Evolutionary conservation across 1,139 yeast species (phyloP), one percentile per base, ranked within the genome.

Genomic region (Candida pseudoviswanathii): DNA sequence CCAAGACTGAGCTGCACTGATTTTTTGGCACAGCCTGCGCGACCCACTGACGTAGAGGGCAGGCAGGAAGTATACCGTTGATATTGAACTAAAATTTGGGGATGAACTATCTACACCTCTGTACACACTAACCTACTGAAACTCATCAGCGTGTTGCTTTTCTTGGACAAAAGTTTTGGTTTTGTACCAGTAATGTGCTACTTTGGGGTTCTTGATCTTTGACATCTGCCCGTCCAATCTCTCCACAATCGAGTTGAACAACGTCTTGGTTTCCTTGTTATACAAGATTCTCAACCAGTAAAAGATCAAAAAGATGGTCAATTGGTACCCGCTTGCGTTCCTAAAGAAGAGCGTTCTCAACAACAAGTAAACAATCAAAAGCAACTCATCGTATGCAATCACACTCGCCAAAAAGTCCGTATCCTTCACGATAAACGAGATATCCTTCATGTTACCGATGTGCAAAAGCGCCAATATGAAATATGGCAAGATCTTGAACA

Each of bases 221-320:
- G 68, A 47, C 40, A 80, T 60, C 47, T 66, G 63, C 24, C 75
- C 72, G 58, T 81, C 85, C 42, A 79, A 59, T 55, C 72, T 71
- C 21, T 66, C 68, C 38, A 80, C 60, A 47, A 80, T 54, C 7
- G 73, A 70, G 31, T 58, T 57, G 54, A 82, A 68, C 58, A 81
- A 71, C 49, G 66, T 69, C 45, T 74, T 71, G 2, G 85, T 79
- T 53, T 78, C 77, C 53, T 73, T 75, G 59, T 77, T 78, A 63
- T 77, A 80, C 55, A 82, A 71, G 50, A 86, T 66, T 68, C 90
- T 80, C 57, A 87, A 69, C 91, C 92, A 86, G 70, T 82, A 85
- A 62, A 86, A 82, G 49, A 78, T 65, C 50, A 76, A 60, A 63
- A 84, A 84, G 46, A 81, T 62, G 10, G 75, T 75, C 62, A 86